A percentile compares a stretch with the other conserved stretches of the same genome.
These are phyloP conservation scores for Cryphonectria carpinicola DNA, from an alignment of 2,329 filamentous ascomycete genomes.

Conservation along the genomic window DNA sequence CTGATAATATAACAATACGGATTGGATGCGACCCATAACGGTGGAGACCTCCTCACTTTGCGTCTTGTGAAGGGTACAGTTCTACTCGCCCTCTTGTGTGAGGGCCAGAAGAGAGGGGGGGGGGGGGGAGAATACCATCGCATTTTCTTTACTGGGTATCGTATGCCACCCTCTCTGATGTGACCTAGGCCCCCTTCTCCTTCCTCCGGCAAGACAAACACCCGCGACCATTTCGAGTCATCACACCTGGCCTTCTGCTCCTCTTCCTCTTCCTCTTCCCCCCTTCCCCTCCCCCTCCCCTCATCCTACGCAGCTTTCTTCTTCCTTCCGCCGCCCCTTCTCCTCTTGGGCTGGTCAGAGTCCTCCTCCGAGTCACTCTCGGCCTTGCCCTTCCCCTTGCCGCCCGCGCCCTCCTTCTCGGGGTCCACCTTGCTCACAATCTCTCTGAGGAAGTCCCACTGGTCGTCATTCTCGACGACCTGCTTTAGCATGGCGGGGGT, in stretches of 20 bases:
- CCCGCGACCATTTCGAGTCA: background rate
- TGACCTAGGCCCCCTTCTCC: background rate
- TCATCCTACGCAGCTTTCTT: conserved; percentile 24
- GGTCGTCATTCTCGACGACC: conserved; percentile 83
- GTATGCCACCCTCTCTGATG: conserved; percentile 9
- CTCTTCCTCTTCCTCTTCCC: background rate
- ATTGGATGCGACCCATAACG: background rate
- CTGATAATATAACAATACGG: background rate
- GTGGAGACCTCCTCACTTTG: background rate
- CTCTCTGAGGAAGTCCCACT: conserved; percentile 91
- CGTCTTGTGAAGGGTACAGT: background rate
- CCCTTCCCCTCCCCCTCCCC: background rate
- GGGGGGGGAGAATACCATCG: no score
- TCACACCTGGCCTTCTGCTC: background rate
- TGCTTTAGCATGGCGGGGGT: conserved; percentile 90
- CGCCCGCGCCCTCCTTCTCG: conserved; percentile 52
- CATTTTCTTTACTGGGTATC: conserved; percentile 13
- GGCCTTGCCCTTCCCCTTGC: conserved; percentile 43
- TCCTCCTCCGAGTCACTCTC: conserved; percentile 47
- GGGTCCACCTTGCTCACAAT: conserved; percentile 82
- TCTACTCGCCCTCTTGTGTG: background rate
- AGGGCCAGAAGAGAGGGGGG: no score
- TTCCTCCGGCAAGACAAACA: background rate
- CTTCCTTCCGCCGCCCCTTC: conserved; percentile 31
- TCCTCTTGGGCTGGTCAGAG: conserved; percentile 45